phyloP scores from a whole-genome alignment of 2,329 filamentous ascomycete genomes.

The Furcasterigmium furcatum region DNA sequence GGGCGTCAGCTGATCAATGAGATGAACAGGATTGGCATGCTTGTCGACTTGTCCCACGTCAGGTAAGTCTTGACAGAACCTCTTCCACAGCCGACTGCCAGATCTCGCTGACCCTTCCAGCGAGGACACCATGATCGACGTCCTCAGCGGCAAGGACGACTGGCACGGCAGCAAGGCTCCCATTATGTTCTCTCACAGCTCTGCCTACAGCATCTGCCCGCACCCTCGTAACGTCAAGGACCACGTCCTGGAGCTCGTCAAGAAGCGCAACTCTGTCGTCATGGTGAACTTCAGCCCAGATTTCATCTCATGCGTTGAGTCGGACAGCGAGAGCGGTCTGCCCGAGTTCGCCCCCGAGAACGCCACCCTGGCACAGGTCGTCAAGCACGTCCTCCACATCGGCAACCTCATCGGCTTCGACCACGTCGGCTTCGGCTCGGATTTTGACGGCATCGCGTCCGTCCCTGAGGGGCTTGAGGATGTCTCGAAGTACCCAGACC shows the following conservation, averaged over 20 bases:
- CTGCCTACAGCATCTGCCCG: constrained; percentile 74
- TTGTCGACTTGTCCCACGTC: constrained; percentile 82
- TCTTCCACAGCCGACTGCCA: not conserved
- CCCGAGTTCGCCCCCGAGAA: constrained; percentile 66
- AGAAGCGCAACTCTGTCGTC: constrained; percentile 69
- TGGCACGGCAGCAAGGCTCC: constrained; percentile 77
- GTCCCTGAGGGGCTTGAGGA: constrained; percentile 78
- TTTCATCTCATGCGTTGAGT: constrained; percentile 73
- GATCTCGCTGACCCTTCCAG: constrained; percentile 30
- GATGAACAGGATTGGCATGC: constrained; percentile 93
- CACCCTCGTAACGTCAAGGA: constrained; percentile 91
- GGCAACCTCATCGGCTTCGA: constrained; percentile 81
- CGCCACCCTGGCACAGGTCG: constrained; percentile 73
- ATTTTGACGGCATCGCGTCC: constrained; percentile 62
- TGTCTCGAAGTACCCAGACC: constrained; percentile 75
- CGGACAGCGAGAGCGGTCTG: constrained; percentile 57
- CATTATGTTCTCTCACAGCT: constrained; percentile 87
- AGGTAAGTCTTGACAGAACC: constrained; percentile 24
- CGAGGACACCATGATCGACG: constrained; percentile 80
- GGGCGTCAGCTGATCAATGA: constrained; percentile 72
- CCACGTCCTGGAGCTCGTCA: constrained; percentile 74
- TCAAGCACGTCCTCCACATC: constrained; percentile 77
- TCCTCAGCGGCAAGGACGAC: constrained; percentile 59
- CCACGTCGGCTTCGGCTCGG: constrained; percentile 44
- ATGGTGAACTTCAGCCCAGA: constrained; percentile 89